These are phyloP conservation scores for Aureoboletus auriporus DNA, from an alignment of 768 basidiomycete genomes.

Conservation along the genomic window DNA sequence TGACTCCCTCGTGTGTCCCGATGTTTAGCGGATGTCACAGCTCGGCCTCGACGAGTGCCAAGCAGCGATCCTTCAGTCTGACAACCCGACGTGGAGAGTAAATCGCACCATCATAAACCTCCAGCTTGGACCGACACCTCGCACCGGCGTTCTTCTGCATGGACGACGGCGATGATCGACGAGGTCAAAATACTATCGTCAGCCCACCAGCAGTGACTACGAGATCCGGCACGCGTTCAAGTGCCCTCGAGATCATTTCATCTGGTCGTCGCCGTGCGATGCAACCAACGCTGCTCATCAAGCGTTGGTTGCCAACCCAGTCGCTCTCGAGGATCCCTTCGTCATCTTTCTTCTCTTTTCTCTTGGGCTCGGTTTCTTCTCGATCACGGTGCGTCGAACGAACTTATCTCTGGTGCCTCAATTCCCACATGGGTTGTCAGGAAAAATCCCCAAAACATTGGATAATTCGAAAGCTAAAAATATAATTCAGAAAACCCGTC, in stretches of 20 bases:
- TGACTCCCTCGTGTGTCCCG: neutral
- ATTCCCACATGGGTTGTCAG: neutral
- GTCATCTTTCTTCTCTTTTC: conserved; percentile 1
- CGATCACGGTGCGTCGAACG: neutral
- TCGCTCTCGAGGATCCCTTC: neutral
- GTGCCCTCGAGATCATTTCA: neutral
- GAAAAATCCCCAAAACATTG: neutral
- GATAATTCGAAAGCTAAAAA: neutral
- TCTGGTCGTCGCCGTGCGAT: neutral
- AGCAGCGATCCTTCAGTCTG: neutral
- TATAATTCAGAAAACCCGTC: neutral
- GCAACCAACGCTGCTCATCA: neutral
- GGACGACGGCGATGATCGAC: neutral
- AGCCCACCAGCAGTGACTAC: neutral
- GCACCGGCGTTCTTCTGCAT: neutral
- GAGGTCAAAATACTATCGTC: neutral
- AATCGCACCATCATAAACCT: neutral
- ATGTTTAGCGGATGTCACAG: neutral
- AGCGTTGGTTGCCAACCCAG: neutral
- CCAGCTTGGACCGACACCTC: neutral
- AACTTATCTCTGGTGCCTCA: neutral
- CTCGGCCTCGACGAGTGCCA: neutral
- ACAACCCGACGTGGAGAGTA: neutral
- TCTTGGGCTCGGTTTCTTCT: neutral
- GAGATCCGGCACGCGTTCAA: neutral